Evolutionary conservation across 352 stramenopile species (phyloP), one percentile per base, ranked within the genome.

Genomic region (Blastocystis sp.): DNA sequence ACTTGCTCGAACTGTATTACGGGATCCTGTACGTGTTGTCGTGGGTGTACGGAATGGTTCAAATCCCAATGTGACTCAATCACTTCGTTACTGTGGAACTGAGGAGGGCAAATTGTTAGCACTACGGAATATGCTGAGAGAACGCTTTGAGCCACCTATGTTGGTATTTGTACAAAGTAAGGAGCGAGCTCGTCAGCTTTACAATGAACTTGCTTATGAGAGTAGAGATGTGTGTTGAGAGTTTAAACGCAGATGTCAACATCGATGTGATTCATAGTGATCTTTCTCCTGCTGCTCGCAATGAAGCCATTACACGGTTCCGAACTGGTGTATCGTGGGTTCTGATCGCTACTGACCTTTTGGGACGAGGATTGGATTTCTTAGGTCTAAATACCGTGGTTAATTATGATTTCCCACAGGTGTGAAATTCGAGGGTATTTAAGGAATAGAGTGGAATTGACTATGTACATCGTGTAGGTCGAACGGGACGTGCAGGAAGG

Each of bases 331-430:
- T 95, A 37, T 94, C 97, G 24, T 99, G 96, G 96, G 91, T 99
- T 24, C 91, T 99, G 35, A 98, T 99, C 80, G 98, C 94, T 77
- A 99, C 97, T n/a, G 97, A 99, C 89, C 90, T 99, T 7, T 96
- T 99, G 89, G 96, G 93, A 32, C 92, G 97, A 88, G 97, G 97
- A 88, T 97, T 99, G 88, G 96, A 99, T 91, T 98, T 99, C 89
- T 97, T 97, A 90, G 96, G 94, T 21, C 95, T 99, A 5, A 98
- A 98, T 87, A 97, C 97, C 92, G 96, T 99, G 7, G 97, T 99
- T 89, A 99, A 99, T 90, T 99, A 98, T 89, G 96, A 99, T 90
- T 96, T 99, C 87, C 96, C 97, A 9, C 93, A 61, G 49, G 71
- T 83, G 54, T 16, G 54, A 24, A 24, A 37, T 24, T 21, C 24